These are phyloP conservation scores for Colletotrichum lentis DNA, from an alignment of 2,329 filamentous ascomycete species.

Conservation along the genomic window DNA sequence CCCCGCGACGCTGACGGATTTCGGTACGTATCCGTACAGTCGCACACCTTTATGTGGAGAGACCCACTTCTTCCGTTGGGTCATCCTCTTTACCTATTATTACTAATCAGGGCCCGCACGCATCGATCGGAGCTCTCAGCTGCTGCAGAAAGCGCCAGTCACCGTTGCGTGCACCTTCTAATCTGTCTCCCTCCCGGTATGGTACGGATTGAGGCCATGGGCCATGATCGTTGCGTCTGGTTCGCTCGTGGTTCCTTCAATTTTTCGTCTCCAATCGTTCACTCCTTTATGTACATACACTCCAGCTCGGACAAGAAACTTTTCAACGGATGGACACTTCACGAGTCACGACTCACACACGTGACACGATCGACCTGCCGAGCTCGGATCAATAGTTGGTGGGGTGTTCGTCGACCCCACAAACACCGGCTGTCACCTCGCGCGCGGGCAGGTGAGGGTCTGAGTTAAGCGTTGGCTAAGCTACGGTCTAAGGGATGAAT, in stretches of 20 bases:
- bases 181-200: not conserved
- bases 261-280: not conserved
- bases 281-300: too few species aligned
- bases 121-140: too few species aligned
- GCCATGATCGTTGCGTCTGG: too few species aligned
- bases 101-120: not conserved
- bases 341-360: too few species aligned
- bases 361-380: conserved; percentile 1
- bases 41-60: too few species aligned
- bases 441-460: conserved; percentile 33
- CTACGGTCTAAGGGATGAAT: conserved; percentile 30
- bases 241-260: not conserved
- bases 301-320: not conserved
- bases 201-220: too few species aligned
- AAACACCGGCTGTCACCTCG: conserved; percentile 1
- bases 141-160: conserved; percentile 2
- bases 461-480: conserved; percentile 33
- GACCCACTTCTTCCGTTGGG: too few species aligned
- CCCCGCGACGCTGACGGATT: conserved; percentile 8
- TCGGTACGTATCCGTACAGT: too few species aligned
- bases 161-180: not conserved
- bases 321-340: not conserved
- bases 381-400: not conserved
- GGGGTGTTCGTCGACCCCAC: not conserved
- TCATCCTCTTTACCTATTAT: too few species aligned